These are phyloP conservation scores for Calonectria fujianensis DNA, from an alignment of 2,329 filamentous ascomycete genomes.

Conservation along the genomic window DNA sequence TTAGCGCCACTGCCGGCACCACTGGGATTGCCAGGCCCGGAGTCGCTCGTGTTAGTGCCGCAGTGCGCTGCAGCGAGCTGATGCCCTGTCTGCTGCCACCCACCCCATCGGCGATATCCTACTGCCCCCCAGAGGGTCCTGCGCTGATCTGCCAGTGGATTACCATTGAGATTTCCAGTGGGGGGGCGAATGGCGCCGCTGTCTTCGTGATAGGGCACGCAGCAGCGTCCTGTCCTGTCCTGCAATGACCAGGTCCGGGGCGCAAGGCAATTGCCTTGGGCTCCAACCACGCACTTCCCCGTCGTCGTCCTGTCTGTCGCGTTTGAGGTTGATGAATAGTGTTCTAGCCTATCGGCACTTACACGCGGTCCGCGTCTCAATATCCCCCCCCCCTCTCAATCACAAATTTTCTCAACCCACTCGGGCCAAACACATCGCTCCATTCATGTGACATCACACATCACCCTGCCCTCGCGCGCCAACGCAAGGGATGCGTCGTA, in stretches of 20 bases:
- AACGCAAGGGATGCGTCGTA: conserved; percentile 29
- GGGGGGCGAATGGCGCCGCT: neutral
- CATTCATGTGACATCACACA: conserved; percentile 28
- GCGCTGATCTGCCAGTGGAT: conserved; percentile 23
- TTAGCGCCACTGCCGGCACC: conserved; percentile 51
- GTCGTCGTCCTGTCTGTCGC: conserved; percentile 19
- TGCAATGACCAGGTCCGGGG: neutral
- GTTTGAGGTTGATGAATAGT: conserved; percentile 9
- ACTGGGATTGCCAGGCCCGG: conserved; percentile 38
- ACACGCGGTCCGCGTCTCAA: conserved; percentile 14
- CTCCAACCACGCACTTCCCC: neutral
- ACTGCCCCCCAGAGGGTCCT: neutral
- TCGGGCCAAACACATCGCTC: conserved; percentile 2
- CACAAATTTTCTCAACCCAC: neutral
- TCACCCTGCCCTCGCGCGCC: conserved; percentile 25
- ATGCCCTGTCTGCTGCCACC: conserved; percentile 6
- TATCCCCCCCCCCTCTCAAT: neutral
- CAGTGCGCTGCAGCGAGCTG: conserved; percentile 12
- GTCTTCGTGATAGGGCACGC: conserved; percentile 2
- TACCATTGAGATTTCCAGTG: conserved; percentile 21
- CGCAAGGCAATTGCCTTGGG: neutral
- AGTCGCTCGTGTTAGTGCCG: conserved; percentile 47
- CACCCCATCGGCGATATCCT: conserved; percentile 21
- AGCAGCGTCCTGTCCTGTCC: neutral
- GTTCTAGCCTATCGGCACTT: conserved; percentile 24